phyloP scores from a whole-genome alignment of 2,329 filamentous ascomycete genomes.

The Aspergillus ibericus region DNA sequence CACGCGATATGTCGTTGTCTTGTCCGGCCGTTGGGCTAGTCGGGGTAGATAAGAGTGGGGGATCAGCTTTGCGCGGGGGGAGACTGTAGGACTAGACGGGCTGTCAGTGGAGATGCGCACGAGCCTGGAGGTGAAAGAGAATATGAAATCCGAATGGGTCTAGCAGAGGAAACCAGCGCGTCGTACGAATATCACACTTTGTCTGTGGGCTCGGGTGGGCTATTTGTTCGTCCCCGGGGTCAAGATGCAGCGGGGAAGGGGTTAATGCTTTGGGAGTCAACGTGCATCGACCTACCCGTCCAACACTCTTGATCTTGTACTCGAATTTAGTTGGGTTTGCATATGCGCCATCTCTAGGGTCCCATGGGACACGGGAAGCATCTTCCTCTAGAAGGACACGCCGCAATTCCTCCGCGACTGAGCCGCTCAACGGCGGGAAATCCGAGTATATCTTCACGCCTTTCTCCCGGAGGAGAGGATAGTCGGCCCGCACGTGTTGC shows the following conservation, averaged over 20 bases:
- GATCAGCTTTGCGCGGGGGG: constrained; percentile 63
- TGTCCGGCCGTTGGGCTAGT: constrained; percentile 53
- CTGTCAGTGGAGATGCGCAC: constrained; percentile 18
- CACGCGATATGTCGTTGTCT: constrained; percentile 43
- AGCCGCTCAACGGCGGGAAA: constrained; percentile 64
- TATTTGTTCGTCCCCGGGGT: not conserved
- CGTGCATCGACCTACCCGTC: constrained; percentile 67
- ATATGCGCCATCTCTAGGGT: constrained; percentile 51
- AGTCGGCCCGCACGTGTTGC: constrained; percentile 40
- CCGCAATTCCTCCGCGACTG: constrained; percentile 65
- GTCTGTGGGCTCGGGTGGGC: not conserved
- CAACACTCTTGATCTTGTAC: constrained; percentile 71
- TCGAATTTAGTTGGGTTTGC: constrained; percentile 53
- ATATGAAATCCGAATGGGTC: not conserved
- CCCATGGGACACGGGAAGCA: constrained; percentile 67
- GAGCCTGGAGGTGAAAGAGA: not conserved
- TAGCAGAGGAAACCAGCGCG: not conserved
- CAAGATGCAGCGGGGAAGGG: constrained; percentile 1
- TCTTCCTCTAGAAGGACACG: constrained; percentile 67
- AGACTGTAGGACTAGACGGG: constrained; percentile 52
- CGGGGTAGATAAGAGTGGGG: constrained; percentile 53
- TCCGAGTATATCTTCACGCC: constrained; percentile 69
- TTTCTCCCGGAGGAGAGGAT: constrained; percentile 56
- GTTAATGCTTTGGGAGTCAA: not conserved
- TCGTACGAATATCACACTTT: not conserved